Base-by-base conservation (phyloP, 306 rosid species). In the Cicer cuneatum region DNA sequence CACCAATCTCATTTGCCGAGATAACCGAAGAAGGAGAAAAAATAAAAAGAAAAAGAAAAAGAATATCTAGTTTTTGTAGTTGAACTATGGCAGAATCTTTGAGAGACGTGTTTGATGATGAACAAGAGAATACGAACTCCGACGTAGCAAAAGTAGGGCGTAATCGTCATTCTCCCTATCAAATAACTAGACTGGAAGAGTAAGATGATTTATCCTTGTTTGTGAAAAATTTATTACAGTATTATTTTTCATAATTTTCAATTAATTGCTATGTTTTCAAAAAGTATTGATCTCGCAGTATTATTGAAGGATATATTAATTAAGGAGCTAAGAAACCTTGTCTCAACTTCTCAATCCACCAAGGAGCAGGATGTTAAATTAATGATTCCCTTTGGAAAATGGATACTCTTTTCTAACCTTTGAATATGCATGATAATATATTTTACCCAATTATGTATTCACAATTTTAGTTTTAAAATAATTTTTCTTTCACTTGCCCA, bases 111-210 rank as follows among this genome's bases (percentile, higher is more conserved):
- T 83, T 86, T 13, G 77, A 83, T 5, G 94, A 83, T 66, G 84
- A 86, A 42, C 83, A 33, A 7, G 85, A 78, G 7, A 47, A 46
- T 18, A 79, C 76, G 2, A 76, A n/a, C 39, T 58, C 74, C 43
- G 77, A 70, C 53, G 80, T 12, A 65, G 71, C 72, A 52, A 81
- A 21, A 73, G 83, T 13, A 54, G 1, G 53, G 12, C 68, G 49
- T 61, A 82, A 75, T 75, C 92, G 90, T 38, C 96, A 87, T 62
- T 70, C 81, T 15, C 1, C 75, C 1, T 35, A 69, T 1, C 90
- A 86, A 79, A 90, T 75, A 58, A 45, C 67, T 9, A 78, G 13
- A 4, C 96, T 92, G 10, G 92, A 92, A 82, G 86, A 57, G 98
- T 92, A 76, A 84, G 92, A 75, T 14, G 16, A 45, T 8, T 12